Base-by-base conservation (phyloP, 2,329 filamentous ascomycete genomes). In the Aspergillus viridinutans region DNA sequence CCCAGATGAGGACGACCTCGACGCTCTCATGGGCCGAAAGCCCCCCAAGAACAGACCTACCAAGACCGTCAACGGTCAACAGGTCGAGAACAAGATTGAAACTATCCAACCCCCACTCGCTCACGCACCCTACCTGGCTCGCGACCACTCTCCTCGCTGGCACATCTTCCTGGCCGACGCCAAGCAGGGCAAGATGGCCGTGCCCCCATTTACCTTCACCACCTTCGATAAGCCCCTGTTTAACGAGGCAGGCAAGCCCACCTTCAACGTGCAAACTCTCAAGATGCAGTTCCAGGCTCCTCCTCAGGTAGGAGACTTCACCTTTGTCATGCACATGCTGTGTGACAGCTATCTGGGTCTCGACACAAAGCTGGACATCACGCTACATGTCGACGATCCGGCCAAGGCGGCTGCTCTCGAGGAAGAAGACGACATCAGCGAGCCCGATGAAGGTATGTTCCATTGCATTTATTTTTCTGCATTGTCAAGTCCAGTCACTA, bases 261-360 rank as follows among this genome's bases (percentile, higher is more conserved):
- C 94, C 2, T 99, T 90, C 78, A 88, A 92, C 68, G 88, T 99
- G 78, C 92, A 97, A 75, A 99, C 94, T 3, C 81, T 97, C 69
- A 97, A 96, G 81, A 93, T 95, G 73, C 91, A 97, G 73, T 99
- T 99, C 75, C 90, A 93, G 63, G 93, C 94, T 1, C 94, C 94
- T 47, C 92, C 93, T 25, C 90, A 96, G 72, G 85, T 90, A 4
- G 94, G 93, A 49, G 89, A 92, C 73, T 99, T 96, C 78, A 92
- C 90, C 1, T 99, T 99, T 72, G 89, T 92, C 59, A 90, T 97
- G 86, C 89, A 97, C 74, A 80, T 97, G 61, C 82, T 97, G 54
- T 97, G 92, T 70, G 94, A 99, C 76, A 92, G 90, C 70, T 99
- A 99, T 68, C 82, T 99, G 49, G 94, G 94, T 49, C 91, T 97